These are phyloP conservation scores for Stylonectria norvegica DNA, from an alignment of 2,329 filamentous ascomycete species.

Conservation along the genomic window DNA sequence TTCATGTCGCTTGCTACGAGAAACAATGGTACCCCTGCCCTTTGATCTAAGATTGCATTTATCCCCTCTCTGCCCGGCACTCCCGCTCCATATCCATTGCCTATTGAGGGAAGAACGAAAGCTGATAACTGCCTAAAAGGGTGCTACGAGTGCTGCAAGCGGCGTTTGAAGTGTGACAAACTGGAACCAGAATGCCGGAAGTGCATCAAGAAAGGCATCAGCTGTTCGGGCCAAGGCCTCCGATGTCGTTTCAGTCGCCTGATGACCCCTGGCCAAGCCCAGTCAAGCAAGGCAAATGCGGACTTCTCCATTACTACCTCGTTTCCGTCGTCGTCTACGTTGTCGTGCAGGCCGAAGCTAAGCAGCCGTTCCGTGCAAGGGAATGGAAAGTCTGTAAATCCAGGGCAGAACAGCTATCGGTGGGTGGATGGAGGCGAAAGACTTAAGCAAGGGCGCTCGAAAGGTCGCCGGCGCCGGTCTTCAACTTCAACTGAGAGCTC, in stretches of 20 bases:
- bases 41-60: too few relatives aligned
- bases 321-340: constrained; percentile 1
- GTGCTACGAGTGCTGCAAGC: constrained; percentile 37
- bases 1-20: constrained; percentile 29
- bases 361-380: too few relatives aligned
- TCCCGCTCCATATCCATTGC: neutral
- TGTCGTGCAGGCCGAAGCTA: too few relatives aligned
- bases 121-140: too few relatives aligned
- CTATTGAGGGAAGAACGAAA: too few relatives aligned
- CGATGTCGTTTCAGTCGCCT: constrained; percentile 36
- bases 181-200: constrained; percentile 37
- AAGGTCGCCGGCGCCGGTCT: neutral
- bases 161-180: constrained; percentile 39
- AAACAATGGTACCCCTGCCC: constrained; percentile 25
- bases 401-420: neutral
- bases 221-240: constrained; percentile 37
- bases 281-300: neutral
- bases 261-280: constrained; percentile 15
- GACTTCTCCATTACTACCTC: neutral
- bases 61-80: neutral
- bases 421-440: constrained; percentile 3
- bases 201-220: constrained; percentile 37
- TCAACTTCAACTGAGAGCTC: neutral
- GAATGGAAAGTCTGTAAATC: too few relatives aligned
- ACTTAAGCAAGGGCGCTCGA: constrained; percentile 2